Evolutionary conservation across 768 basidiomycete species (phyloP), one percentile per base, ranked within the genome.

Genomic region (Suillus spraguei): DNA sequence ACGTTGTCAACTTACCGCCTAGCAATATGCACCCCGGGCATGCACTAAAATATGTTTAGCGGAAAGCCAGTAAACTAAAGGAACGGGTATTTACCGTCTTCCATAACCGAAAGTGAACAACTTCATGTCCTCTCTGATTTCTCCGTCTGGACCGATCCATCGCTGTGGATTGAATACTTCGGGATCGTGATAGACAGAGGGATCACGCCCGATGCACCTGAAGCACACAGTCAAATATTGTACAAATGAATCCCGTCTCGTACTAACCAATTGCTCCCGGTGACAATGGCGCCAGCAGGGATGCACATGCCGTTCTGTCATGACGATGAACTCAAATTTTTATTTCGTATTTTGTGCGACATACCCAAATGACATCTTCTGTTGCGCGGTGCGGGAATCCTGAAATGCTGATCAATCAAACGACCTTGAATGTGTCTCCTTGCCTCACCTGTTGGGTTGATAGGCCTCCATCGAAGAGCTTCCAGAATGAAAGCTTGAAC

Each of bases 11-110:
- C 61, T 39, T 20, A 75, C 70, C 70, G 67, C 24, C 75, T 58
- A 17, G 64, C 59, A 38, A 88, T 81, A 69, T 86, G 80, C 64
- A 83, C 81, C 0, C 86, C 1, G 85, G 86, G 62, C 86, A 88
- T 0, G 87, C 80, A 38, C 85, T 82, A 39, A 39, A 7, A 39
- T 39, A 14, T 39, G 13, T 9, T 39, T 11, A 39, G 38, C 38
- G 38, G 38, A 39, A 39, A 14, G 13, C 38, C 38, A 39, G 13
- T 14, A 13, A 14, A 39, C 13, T 39, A 39, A 62, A 60, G 11
- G 38, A 24, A 24, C 44, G 16, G 32, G 35, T 1, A 33, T 58
- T 10, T 61, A 70, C 74, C 94, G 64, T 64, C 83, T 70, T 17
- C 83, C 84, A 65, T 82, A 85, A 0, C 85, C 83, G 60, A 85